A percentile compares a stretch with the other conserved stretches of the same genome.
These are phyloP conservation scores for Pyrenochaeta sp. DNA, from an alignment of 2,329 filamentous ascomycete species.

Conservation along the genomic window DNA sequence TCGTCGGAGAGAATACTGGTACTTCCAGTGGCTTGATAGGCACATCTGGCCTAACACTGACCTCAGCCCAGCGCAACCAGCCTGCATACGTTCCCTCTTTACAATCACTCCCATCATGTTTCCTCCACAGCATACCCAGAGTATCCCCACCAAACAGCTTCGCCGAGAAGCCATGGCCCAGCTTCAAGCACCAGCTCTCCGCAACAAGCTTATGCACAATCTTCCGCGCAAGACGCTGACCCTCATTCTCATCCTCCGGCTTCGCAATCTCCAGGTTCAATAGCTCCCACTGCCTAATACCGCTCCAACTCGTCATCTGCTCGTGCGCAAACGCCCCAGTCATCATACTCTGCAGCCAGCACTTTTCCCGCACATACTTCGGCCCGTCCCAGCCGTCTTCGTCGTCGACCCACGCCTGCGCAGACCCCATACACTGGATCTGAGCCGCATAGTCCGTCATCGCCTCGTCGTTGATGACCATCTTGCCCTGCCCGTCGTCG, in stretches of 20 bases:
- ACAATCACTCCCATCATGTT: conserved; percentile 58
- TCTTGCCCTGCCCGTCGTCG: conserved; percentile 47
- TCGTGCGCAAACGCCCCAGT: conserved; percentile 46
- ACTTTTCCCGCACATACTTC: conserved; percentile 53
- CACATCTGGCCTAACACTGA: conserved; percentile 55
- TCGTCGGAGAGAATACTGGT: conserved; percentile 22
- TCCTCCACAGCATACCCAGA: conserved; percentile 62
- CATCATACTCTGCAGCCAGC: conserved; percentile 32
- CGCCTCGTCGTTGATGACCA: conserved; percentile 50
- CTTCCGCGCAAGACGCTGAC: conserved; percentile 58
- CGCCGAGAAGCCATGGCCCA: conserved; percentile 63
- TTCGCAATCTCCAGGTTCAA: conserved; percentile 55
- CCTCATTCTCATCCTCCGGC: conserved; percentile 50
- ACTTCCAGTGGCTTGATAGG: conserved; percentile 17
- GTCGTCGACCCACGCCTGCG: conserved; percentile 61
- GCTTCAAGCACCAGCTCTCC: conserved; percentile 63
- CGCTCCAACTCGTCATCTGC: conserved; percentile 60
- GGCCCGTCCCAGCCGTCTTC: conserved; percentile 63
- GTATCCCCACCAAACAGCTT: conserved; percentile 57
- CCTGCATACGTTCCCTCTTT: conserved; percentile 61
- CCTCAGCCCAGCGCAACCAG: conserved; percentile 61
- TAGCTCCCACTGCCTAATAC: conserved; percentile 58
- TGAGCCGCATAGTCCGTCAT: conserved; percentile 67
- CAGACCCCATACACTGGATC: conserved; percentile 61
- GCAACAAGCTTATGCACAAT: conserved; percentile 61